Base-by-base conservation (phyloP, 805 yeast genomes). In the Kregervanrija delftensis region DNA sequence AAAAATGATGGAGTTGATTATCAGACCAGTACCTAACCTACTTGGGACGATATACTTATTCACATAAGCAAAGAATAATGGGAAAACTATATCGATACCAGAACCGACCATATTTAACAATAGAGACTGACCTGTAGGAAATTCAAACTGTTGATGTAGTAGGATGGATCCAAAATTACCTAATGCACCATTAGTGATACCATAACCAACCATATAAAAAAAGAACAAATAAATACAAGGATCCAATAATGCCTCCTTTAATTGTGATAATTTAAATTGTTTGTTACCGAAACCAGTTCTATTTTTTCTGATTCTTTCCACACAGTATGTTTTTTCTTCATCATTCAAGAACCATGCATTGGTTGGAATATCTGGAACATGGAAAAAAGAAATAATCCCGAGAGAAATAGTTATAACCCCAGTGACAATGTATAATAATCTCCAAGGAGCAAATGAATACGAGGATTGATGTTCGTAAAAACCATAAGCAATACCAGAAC, bases 231-330 rank as follows among this genome's bases (percentile, higher is more conserved):
- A 77, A 5, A 74, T 69, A 55, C 74, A 72, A 34, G 63, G 57
- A 53, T 81, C 86, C 14, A 58, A 49, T 30, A 80, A 47, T 4
- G 79, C 76, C 59, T 81, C 86, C 32, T 55, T 63, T 42, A 79
- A 66, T 57, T 81, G 86, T 43, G 68, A 59, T 67, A 63, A 62
- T 55, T 80, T 80, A 68, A 78, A 76, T 39, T 64, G 64, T 50
- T 63, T 72, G 51, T 70, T 73, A 48, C 83, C 83, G 55, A 74
- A 74, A 40, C 85, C 86, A 50, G 79, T 81, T 54, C 79, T 75
- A 56, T 79, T 79, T 8, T 57, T 58, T 53, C 81, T 73, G 46
- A 81, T 76, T 52, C 83, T 70, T 53, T 75, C 76, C 30, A 81
- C 73, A 14, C 76, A 73, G 55, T 69, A 59, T 11, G 61, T 52